A percentile compares a stretch with the other conserved stretches of the same genome.
phyloP scores from a whole-genome alignment of 2,329 filamentous ascomycete species.

The Thelonectria rubi region DNA sequence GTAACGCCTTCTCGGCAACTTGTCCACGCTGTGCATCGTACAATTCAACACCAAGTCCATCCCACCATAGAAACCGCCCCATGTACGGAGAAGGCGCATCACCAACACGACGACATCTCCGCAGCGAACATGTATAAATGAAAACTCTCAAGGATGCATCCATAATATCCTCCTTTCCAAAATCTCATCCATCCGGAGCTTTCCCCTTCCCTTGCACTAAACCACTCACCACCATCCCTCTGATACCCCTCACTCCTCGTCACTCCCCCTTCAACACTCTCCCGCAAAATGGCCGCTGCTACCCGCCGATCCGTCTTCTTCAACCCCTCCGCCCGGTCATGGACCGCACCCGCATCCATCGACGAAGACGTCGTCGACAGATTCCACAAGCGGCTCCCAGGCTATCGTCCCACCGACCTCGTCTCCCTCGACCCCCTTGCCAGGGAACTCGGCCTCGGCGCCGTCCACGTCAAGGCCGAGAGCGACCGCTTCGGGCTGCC shows the following conservation, averaged over 20 bases:
- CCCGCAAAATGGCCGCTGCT: slow-evolving; percentile 32
- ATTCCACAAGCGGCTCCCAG: slow-evolving; percentile 68
- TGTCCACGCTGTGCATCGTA: background rate
- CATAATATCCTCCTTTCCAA: background rate
- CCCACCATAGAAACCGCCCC: too few relatives aligned
- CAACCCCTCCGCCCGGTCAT: slow-evolving; percentile 35
- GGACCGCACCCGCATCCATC: slow-evolving; percentile 22
- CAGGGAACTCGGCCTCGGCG: slow-evolving; percentile 62
- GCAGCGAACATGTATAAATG: slow-evolving; percentile 11
- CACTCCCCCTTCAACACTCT: too few relatives aligned
- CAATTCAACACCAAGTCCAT: slow-evolving; percentile 1
- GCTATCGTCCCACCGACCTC: slow-evolving; percentile 65
- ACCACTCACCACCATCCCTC: too few relatives aligned
- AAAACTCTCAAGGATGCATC: background rate
- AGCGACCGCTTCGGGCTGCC: slow-evolving; percentile 73
- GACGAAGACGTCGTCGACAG: slow-evolving; percentile 29
- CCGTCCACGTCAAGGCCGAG: slow-evolving; percentile 77
- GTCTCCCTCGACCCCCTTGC: slow-evolving; percentile 62
- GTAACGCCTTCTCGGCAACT: background rate
- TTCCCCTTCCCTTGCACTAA: background rate
- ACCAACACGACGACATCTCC: slow-evolving; percentile 1
- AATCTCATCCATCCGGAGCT: background rate
- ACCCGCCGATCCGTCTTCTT: slow-evolving; percentile 37
- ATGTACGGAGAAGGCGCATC: slow-evolving; percentile 37
- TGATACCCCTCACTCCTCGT: too few relatives aligned